Evolutionary conservation across 139 green algal genomes (phyloP), one percentile per base, ranked within the genome.

Genomic region (Chlamydomonas sp.): DNA sequence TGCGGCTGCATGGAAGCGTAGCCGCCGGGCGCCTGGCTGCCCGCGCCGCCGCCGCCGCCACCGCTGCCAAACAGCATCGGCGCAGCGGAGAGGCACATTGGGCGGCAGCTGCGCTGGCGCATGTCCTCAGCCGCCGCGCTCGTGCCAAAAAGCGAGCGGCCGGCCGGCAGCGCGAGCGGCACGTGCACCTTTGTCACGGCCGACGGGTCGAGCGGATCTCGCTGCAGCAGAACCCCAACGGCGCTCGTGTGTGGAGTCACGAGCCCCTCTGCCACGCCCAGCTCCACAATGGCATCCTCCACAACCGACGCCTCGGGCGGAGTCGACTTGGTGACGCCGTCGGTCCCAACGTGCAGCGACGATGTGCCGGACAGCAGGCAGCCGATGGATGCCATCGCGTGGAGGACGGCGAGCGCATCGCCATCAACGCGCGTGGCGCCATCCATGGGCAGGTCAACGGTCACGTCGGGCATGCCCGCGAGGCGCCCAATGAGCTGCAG

Each of bases 191-290:
- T n/a, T n/a, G n/a, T n/a, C n/a, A n/a, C n/a, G n/a, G n/a, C n/a
- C n/a, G n/a, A n/a, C n/a, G n/a, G n/a, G n/a, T n/a, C n/a, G n/a
- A n/a, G n/a, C n/a, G n/a, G 67, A 57, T 71, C 48, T 0, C n/a
- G 33, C n/a, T 74, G 74, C 63, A 76, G 69, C 69, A 70, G 31
- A 35, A 80, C 74, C 5, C 74, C 74, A 57, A 80, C 74, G 10
- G 74, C 70, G 2, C 64, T 50, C 2, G 74, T 80, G 69, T 74
- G 59, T 16, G 60, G 69, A 43, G 74, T 80, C 6, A 80, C 64
- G 57, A 80, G 58, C 58, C 69, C 48, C 69, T 70, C 74, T 28
- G 65, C 54, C 5, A 65, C 29, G 10, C 69, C 74, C 30, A 63
- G 13, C 1, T 4, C 26, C 5, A 80, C 54, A 22, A 80, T 47